These are phyloP conservation scores for Anthostomella pinea DNA, from an alignment of 2,329 filamentous ascomycete species.

Conservation along the genomic window DNA sequence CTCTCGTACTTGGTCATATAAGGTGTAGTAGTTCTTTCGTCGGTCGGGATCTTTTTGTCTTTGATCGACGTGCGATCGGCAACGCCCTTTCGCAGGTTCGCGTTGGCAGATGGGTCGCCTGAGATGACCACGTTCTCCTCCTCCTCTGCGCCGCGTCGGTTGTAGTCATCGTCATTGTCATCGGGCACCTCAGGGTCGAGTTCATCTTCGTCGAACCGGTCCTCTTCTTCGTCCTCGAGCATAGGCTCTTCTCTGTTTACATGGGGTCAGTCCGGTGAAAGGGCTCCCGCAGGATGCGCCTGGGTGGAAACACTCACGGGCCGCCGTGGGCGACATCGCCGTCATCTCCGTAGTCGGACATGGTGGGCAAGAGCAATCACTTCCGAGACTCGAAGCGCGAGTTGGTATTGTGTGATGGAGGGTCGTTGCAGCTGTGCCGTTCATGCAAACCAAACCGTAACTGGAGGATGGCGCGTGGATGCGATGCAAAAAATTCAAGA, in stretches of 20 bases:
- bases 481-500: slow-evolving; percentile 26
- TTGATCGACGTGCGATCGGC: slow-evolving; percentile 52
- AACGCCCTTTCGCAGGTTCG: slow-evolving; percentile 50
- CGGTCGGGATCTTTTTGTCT: slow-evolving; percentile 87
- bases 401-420: slow-evolving; percentile 1
- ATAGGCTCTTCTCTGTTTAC: slow-evolving; percentile 62
- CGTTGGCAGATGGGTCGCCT: slow-evolving; percentile 60
- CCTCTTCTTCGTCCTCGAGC: slow-evolving; percentile 66
- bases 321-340: slow-evolving; percentile 25
- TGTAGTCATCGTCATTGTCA: slow-evolving; percentile 49
- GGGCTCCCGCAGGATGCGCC: slow-evolving; percentile 20
- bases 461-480: slow-evolving; percentile 15
- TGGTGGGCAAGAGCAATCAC: slow-evolving; percentile 13
- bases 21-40: slow-evolving; percentile 86
- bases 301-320: slow-evolving; percentile 11
- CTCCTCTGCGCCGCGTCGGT: slow-evolving; percentile 53
- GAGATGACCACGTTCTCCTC: slow-evolving; percentile 58
- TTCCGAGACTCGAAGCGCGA: slow-evolving; percentile 8
- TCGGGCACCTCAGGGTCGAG: slow-evolving; percentile 53
- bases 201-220: slow-evolving; percentile 56
- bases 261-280: slow-evolving; percentile 33
- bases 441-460: slow-evolving; percentile 15
- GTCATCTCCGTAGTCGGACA: slow-evolving; percentile 33
- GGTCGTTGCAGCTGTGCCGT: slow-evolving; percentile 9
- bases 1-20: slow-evolving; percentile 99